phyloP scores from a whole-genome alignment of 2,329 filamentous ascomycete genomes.

The Pseudogymnoascus sp. region DNA sequence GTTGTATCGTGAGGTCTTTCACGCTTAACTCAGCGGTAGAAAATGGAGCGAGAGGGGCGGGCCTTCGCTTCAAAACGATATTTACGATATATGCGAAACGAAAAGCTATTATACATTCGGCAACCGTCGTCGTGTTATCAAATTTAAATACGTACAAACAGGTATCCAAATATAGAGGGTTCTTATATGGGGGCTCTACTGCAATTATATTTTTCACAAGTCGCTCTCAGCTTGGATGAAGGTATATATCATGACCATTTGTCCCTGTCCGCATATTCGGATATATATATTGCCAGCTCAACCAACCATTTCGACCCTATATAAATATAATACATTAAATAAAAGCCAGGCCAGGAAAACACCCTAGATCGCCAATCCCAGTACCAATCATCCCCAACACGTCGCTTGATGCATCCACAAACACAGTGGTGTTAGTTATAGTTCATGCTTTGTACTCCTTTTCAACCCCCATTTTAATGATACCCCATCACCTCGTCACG shows the following conservation, averaged over 20 bases:
- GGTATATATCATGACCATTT: conserved; percentile 4
- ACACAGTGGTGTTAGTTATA: conserved; percentile 7
- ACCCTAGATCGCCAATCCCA: conserved; percentile 8
- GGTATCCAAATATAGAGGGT: no score
- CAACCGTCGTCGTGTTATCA: neutral
- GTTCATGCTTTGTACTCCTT: conserved; percentile 9
- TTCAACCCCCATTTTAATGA: neutral
- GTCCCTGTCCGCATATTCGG: neutral
- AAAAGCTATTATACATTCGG: neutral
- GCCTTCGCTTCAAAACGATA: neutral
- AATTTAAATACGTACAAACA: neutral
- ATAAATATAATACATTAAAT: conserved; percentile 9
- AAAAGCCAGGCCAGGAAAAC: conserved; percentile 2
- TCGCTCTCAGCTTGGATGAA: neutral
- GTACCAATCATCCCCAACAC: conserved; percentile 1
- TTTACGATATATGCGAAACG: neutral
- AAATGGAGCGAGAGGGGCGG: neutral
- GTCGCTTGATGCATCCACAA: conserved; percentile 2
- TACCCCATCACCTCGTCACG: conserved; percentile 6
- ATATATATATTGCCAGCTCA: conserved; percentile 2
- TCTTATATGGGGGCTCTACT: neutral
- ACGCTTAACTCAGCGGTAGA: neutral
- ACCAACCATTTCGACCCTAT: conserved; percentile 2
- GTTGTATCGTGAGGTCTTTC: neutral
- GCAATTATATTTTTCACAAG: neutral